phyloP scores from a whole-genome alignment of 345 rosid genomes.

The Luvunga scandens region DNA sequence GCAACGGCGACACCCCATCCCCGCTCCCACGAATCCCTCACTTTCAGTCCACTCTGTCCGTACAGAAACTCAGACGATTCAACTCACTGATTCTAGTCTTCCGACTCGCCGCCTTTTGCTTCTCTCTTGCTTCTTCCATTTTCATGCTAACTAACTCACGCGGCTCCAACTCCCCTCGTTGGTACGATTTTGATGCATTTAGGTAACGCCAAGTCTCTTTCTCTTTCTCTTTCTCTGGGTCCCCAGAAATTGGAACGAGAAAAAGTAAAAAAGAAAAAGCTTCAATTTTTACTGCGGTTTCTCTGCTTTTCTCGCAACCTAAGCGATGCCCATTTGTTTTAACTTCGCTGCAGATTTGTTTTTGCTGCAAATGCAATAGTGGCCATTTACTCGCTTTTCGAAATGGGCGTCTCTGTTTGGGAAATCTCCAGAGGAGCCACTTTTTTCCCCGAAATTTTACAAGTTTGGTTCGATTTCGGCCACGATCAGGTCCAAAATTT shows the following conservation, averaged over 20 bases:
- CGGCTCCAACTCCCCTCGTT: constrained; percentile 55
- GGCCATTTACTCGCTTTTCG: constrained; percentile 77
- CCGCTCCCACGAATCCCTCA: constrained; percentile 41
- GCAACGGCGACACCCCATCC: constrained; percentile 58
- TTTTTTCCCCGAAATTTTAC: constrained; percentile 74
- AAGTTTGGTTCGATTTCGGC: constrained; percentile 99
- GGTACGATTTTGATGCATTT: constrained; percentile 92
- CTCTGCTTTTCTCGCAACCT: background rate
- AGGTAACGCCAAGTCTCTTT: constrained; percentile 37
- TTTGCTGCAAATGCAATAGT: constrained; percentile 85
- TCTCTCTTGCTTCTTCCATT: constrained; percentile 77
- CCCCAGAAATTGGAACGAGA: background rate
- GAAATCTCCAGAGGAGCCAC: constrained; percentile 74
- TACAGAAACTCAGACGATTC: constrained; percentile 80
- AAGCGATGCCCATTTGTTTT: background rate
- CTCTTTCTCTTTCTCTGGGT: background rate
- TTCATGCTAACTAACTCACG: constrained; percentile 82
- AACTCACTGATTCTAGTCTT: constrained; percentile 67
- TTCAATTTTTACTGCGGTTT: background rate
- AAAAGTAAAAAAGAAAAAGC: background rate
- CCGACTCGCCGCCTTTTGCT: constrained; percentile 72
- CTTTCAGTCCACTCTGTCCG: constrained; percentile 73
- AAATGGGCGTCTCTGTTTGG: constrained; percentile 77
- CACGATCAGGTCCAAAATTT: constrained; percentile 74
- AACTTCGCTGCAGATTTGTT: constrained; percentile 47